Evolutionary conservation across 1,284 basidiomycete species (phyloP).

Genomic region (Sutorius eximius): DNA sequence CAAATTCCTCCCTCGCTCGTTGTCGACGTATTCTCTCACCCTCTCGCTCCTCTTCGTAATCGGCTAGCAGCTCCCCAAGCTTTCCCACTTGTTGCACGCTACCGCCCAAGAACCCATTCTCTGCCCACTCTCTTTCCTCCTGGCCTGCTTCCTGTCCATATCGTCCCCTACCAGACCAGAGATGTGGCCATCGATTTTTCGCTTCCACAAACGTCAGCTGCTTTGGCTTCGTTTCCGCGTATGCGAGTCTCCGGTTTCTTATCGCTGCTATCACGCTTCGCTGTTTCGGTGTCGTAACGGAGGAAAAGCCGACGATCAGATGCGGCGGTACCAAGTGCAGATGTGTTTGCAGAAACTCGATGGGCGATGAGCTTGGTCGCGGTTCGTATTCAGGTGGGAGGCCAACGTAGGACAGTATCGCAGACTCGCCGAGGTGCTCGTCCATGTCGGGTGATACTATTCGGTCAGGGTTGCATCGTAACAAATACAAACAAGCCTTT

Average conservation of each 20-base stretch:
- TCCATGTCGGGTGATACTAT: not conserved
- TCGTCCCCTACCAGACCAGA: conserved; percentile 60
- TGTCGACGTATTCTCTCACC: conserved; percentile 56
- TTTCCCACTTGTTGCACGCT: conserved; percentile 63
- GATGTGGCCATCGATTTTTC: conserved; percentile 56
- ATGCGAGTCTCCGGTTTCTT: conserved; percentile 68
- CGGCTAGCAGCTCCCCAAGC: conserved; percentile 60
- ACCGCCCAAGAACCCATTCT: conserved; percentile 60
- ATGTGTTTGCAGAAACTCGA: conserved; percentile 62
- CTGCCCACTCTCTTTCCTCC: conserved; percentile 70
- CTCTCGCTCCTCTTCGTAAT: conserved; percentile 74
- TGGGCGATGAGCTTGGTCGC: conserved; percentile 55
- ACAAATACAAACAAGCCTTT: conserved; percentile 27
- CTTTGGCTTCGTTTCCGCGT: conserved; percentile 50
- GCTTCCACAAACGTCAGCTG: conserved; percentile 55
- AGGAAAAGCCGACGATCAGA: conserved; percentile 56
- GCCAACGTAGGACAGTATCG: conserved; percentile 61
- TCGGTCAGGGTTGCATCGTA: not conserved
- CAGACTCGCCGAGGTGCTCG: conserved; percentile 39
- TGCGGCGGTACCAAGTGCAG: conserved; percentile 67
- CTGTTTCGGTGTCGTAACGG: conserved; percentile 63
- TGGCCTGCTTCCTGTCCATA: conserved; percentile 51
- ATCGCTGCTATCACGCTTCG: conserved; percentile 61
- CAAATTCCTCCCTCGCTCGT: conserved; percentile 43
- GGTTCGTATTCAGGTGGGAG: conserved; percentile 58